A percentile compares a stretch with the other conserved stretches of the same genome.
Conservation (phyloP, 805 yeast genomes). For the Pichia membranifaciens region DNA sequence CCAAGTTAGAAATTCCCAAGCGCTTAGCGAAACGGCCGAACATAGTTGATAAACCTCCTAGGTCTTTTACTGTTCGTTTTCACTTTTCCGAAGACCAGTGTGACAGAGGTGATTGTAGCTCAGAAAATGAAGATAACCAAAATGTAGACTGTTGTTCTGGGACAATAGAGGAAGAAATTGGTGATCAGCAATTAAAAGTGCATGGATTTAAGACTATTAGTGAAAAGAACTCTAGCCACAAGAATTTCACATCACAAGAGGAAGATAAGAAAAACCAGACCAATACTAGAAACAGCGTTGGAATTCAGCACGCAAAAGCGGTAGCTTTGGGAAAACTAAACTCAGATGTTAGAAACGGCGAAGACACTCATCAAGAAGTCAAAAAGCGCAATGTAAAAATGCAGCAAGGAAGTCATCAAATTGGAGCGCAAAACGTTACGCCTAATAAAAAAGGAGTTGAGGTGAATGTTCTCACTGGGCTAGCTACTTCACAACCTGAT, state of each 20-base stretch:
- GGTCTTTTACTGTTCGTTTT: conserved; percentile 26
- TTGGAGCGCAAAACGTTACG: not conserved
- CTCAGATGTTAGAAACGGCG: no score
- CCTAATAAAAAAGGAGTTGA: not conserved
- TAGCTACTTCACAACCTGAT: conserved; percentile 10
- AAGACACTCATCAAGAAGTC: no score
- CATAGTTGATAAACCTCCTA: conserved; percentile 31
- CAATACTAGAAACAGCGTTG: no score
- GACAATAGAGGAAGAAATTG: not conserved
- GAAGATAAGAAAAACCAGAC: no score
- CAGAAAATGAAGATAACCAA: no score
- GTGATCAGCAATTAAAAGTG: not conserved
- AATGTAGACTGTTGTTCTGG: not conserved
- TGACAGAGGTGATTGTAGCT: conserved; percentile 8
- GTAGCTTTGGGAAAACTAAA: no score
- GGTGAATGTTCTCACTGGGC: conserved; percentile 20
- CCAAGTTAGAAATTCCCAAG: conserved; percentile 18
- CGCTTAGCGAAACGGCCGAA: conserved; percentile 22
- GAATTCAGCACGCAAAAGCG: no score
- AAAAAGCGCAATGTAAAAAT: no score
- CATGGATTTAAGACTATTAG: no score
- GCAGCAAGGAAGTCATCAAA: not conserved
- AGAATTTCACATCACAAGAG: no score
- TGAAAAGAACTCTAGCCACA: no score
- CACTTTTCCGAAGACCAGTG: conserved; percentile 14